These are phyloP conservation scores for Solanum corneliomulleri DNA, from an alignment of 257 asterid species.

Conservation along the genomic window DNA sequence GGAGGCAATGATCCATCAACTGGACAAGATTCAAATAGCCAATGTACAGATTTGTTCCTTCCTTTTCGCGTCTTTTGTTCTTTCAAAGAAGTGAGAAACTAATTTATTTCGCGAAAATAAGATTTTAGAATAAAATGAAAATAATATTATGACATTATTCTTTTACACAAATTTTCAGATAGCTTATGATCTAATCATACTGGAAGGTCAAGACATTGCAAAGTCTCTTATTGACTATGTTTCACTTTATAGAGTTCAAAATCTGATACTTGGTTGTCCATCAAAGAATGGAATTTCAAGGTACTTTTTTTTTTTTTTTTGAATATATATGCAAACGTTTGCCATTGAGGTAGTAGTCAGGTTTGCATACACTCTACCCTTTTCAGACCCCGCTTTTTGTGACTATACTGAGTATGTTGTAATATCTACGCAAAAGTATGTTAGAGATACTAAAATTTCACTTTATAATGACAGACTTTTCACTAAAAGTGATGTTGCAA, in stretches of 20 bases:
- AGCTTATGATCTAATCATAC: background rate
- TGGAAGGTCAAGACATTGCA: constrained; percentile 5
- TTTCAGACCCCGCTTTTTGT: background rate
- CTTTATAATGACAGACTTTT: background rate
- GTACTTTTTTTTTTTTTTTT: background rate
- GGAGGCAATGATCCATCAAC: background rate
- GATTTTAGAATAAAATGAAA: background rate
- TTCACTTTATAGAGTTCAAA: constrained; percentile 1
- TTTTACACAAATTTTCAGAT: background rate
- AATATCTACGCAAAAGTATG: background rate
- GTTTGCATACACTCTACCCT: background rate
- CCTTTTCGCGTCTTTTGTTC: constrained; percentile 2
- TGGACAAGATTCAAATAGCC: background rate
- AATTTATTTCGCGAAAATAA: background rate
- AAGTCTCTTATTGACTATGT: constrained; percentile 4
- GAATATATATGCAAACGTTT: background rate
- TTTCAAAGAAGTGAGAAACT: constrained; percentile 1
- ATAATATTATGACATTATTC: background rate
- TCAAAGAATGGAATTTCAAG: constrained; percentile 6
- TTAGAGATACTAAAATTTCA: background rate
- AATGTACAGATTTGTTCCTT: constrained; percentile 4
- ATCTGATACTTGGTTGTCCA: constrained; percentile 3
- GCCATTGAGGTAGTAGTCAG: background rate
- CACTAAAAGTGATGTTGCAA: background rate
- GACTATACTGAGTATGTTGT: background rate